Evolutionary conservation across 345 rosid species (phyloP), one percentile per base, ranked within the genome.

Genomic region (Citrus cavaleriei): DNA sequence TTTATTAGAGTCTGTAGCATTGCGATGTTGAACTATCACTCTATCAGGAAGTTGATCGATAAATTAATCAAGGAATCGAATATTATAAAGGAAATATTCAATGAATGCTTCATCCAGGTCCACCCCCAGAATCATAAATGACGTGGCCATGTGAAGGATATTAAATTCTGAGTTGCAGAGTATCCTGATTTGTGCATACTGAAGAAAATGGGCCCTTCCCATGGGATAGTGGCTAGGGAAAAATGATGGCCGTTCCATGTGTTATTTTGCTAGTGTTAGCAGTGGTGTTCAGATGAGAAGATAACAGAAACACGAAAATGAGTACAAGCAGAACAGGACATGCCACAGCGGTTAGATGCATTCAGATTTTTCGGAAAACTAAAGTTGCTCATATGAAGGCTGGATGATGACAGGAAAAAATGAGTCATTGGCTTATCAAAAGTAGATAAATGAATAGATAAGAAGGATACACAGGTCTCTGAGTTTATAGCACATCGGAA

Each of bases 61-160:
- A 28, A 32, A 57, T 55, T 28, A 32, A 72, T 57, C 30, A 34
- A 55, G 10, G 49, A 22, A 34, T 59, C 46, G 30, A 35, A 58
- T 37, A 57, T 73, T 73, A 4, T n/a, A 14, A 73, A 71, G 37
- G 37, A 71, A 19, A 57, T 4, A 35, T 19, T 55, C 14, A 3
- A 14, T 12, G 19, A 3, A 22, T 25, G 65, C 22, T 74, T 61
- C 38, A 37, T 35, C 54, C 67, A 35, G 76, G 55, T 73, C 68
- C 77, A 58, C 55, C n/a, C 9, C 34, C 13, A 3, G 54, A 24
- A 58, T 54, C 28, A 9, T 74, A 40, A 81, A 75, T 80, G 82
- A 85, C 86, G 84, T 80, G 84, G 76, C 79, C 80, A 86, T 83
- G 86, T 85, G 90, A 78, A 79, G 78, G 75, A 66, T 83, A 66